Base-by-base conservation (phyloP, 345 rosid species). In the Eucalyptus marginata region DNA sequence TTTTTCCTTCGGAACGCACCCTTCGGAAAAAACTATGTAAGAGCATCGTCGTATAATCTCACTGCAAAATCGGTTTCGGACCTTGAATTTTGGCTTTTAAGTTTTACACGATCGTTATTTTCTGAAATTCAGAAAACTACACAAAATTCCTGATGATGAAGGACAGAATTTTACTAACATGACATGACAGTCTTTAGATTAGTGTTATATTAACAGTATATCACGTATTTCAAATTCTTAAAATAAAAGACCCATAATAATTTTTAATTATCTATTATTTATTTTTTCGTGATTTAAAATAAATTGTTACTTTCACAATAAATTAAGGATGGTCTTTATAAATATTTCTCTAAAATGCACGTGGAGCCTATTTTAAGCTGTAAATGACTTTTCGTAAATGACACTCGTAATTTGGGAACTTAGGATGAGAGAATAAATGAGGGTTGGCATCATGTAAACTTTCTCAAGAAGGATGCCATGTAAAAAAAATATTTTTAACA, bases 361-460 rank as follows among this genome's bases (percentile, higher is more conserved):
- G 0, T 10, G 3, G 29, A 56, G 27, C 29, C 2, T 22, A 0
- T 22, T 56, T 56, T 8, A 56, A 24, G 62, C 0, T 29, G 0
- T 56, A 56, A 24, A 56, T 56, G 62, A 10, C 29, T 56, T 9
- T 56, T 24, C 12, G 2, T 22, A 24, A 24, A 24, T 12, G 62
- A 13, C 29, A 10, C 0, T 0, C 0, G 64, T 58, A n/a, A 58
- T 58, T 58, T 24, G 29, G 13, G 6, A 24, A 24, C 13, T 58
- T 24, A 24, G 1, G 13, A 58, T 2, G 13, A 58, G 62, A 25
- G 62, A 2, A 56, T 51, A 56, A 0, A 22, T 0, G 29, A 25
- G 13, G 13, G 11, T 24, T 10, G 62, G 62, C 2, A 2, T 22
- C 16, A 3, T 22, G 24, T 20, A 3, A 54, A 54, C 2, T 54